Evolutionary conservation across 2,329 filamentous ascomycete genomes (phyloP), one percentile per base, ranked within the genome.

Genomic region (Paecilomyces variotii): DNA sequence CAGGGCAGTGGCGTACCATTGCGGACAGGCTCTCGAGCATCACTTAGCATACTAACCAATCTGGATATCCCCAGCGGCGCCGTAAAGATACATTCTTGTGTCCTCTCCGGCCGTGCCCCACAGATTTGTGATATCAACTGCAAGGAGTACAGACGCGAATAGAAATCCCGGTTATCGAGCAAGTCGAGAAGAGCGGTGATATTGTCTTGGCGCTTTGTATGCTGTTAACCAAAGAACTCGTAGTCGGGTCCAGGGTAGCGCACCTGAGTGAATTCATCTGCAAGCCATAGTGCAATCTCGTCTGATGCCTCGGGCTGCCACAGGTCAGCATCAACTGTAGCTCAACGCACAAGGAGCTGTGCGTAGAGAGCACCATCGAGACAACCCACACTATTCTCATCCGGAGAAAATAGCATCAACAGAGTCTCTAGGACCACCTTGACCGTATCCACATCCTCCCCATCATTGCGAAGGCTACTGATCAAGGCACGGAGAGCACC

Each of bases 211-310:
- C 90, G 87, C 83, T 87, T 72, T 72, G 59, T 66, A 75, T 78
- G 72, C 75, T 73, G 78, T 85, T 78, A 84, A 81, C 73, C 70
- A 51, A 57, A 49, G 62, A 62, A 53, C 58, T 39, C 55, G 59
- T 5, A 56, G n/a, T 32, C 30, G 39, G 11, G 28, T 55, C 53
- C 14, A 58, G 60, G 54, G 54, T 50, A 50, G 69, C 76, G 64
- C 79, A 87, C 85, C 80, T 96, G 92, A 34, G 94, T 97, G 72
- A 99, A 99, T 74, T 97, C 93, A 76, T 99, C 94, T 57, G 94
- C 94, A 60, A 99, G 82, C 91, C 94, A 99, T 28, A 97, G 80
- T 19, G 89, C 89, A 67, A 99, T 95, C 75, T 99, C 94, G 64
- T 97, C 93, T 12, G 93, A 96, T 57, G 93, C 91, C 81, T 97